Percentiles rank a stretch among this genome's conserved stretches.
These are phyloP conservation scores for Tricholoma furcatifolium DNA, from an alignment of 768 basidiomycete genomes.

Conservation along the genomic window DNA sequence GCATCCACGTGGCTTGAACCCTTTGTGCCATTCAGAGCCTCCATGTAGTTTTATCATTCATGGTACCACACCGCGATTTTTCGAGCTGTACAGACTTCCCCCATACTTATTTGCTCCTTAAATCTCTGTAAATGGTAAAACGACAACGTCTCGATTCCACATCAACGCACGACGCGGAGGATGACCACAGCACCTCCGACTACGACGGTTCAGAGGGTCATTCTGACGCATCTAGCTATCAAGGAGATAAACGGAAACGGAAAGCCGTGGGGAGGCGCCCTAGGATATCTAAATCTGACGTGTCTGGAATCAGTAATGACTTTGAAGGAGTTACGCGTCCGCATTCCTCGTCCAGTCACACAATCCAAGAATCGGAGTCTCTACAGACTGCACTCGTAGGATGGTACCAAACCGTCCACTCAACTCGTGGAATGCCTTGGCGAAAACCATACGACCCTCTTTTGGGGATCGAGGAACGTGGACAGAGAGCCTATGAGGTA, in stretches of 20 bases:
- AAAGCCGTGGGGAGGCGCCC: constrained; percentile 5
- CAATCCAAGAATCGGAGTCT: constrained; percentile 36
- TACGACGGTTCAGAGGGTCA: constrained; percentile 16
- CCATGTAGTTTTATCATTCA: too few species aligned
- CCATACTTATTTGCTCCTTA: neutral
- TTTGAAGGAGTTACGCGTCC: neutral
- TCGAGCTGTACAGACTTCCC: too few species aligned
- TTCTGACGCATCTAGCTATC: constrained; percentile 6
- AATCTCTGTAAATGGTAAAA: constrained; percentile 4
- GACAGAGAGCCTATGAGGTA: constrained; percentile 92
- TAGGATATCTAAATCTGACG: neutral
- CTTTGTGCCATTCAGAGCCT: too few species aligned
- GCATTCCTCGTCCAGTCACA: constrained; percentile 51
- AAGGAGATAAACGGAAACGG: constrained; percentile 5
- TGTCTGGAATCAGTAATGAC: neutral
- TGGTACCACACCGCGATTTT: too few species aligned
- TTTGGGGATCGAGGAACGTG: constrained; percentile 54
- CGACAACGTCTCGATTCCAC: neutral
- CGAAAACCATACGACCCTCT: constrained; percentile 66
- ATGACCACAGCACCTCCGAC: neutral
- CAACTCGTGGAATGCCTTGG: constrained; percentile 88
- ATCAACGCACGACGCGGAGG: neutral
- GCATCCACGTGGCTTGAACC: too few species aligned
- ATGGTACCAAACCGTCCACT: constrained; percentile 75
- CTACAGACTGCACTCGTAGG: constrained; percentile 50